These are phyloP conservation scores for Abrus precatorius DNA, from an alignment of 306 rosid genomes.

Conservation along the genomic window DNA sequence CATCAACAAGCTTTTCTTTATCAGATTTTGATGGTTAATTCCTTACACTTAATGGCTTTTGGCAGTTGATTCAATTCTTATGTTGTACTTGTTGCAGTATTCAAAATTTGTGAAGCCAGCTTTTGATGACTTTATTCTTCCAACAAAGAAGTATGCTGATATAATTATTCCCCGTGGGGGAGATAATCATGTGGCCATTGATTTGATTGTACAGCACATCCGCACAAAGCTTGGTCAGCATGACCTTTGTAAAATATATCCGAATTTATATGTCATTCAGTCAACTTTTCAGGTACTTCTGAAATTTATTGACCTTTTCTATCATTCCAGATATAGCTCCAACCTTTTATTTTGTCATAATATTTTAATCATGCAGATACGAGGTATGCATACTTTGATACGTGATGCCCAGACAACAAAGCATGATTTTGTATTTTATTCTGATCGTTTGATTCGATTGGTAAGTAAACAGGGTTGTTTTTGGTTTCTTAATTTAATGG, in stretches of 20 bases:
- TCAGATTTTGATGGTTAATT: conserved; percentile 6
- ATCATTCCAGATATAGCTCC: conserved; percentile 24
- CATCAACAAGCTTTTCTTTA: conserved; percentile 19
- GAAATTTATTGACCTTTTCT: conserved; percentile 23
- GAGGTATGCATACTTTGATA: conserved; percentile 99
- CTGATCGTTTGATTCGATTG: conserved; percentile 96
- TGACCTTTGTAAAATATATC: conserved; percentile 99
- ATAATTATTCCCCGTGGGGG: conserved; percentile 99
- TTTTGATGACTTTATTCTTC: conserved; percentile 97
- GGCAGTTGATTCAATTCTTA: conserved; percentile 25
- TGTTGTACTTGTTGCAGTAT: conserved; percentile 70
- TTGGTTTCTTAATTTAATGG: conserved; percentile 36
- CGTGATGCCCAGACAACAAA: conserved; percentile 95
- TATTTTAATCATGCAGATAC: conserved; percentile 67
- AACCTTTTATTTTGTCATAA: conserved; percentile 12
- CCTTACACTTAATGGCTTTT: conserved; percentile 39
- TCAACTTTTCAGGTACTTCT: conserved; percentile 92
- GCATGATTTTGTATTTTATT: conserved; percentile 97
- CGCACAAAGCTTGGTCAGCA: conserved; percentile 99
- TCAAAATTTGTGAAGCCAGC: conserved; percentile 99
- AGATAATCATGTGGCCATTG: conserved; percentile 96
- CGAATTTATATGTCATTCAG: conserved; percentile 89
- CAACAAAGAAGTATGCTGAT: conserved; percentile 99
- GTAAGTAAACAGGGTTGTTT: conserved; percentile 58
- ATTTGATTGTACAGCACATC: conserved; percentile 97